Percentiles rank a stretch among this genome's conserved stretches.
phyloP scores from a whole-genome alignment of 2,329 filamentous ascomycete species.

The Bertia moriformis region DNA sequence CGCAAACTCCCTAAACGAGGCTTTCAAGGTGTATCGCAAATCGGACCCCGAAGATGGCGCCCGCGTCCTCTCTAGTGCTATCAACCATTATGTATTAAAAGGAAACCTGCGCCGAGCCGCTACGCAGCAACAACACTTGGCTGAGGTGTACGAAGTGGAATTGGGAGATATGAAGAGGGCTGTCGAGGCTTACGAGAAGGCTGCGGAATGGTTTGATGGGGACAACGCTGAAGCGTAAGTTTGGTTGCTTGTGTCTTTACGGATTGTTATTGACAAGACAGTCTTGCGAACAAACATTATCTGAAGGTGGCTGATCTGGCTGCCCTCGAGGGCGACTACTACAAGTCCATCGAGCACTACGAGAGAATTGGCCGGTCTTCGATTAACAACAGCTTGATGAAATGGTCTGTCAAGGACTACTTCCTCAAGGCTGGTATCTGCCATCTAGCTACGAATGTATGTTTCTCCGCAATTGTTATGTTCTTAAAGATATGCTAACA shows the following conservation, averaged over 20 bases:
- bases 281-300: conserved; percentile 82
- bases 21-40: conserved; percentile 89
- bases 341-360: conserved; percentile 66
- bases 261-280: too few species aligned
- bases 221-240: conserved; percentile 72
- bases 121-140: conserved; percentile 77
- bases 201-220: conserved; percentile 77
- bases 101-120: conserved; percentile 86
- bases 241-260: conserved; percentile 1
- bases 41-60: conserved; percentile 71
- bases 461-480: neutral
- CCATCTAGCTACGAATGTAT: conserved; percentile 47
- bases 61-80: conserved; percentile 63
- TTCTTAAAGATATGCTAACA: neutral
- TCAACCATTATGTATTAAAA: conserved; percentile 74
- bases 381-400: conserved; percentile 82
- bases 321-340: conserved; percentile 71
- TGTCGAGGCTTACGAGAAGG: conserved; percentile 69
- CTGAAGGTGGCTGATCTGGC: conserved; percentile 83
- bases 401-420: conserved; percentile 89
- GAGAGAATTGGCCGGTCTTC: conserved; percentile 69
- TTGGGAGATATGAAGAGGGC: conserved; percentile 66
- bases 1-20: conserved; percentile 74
- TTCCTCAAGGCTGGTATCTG: conserved; percentile 88
- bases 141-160: conserved; percentile 72